These are phyloP conservation scores for Francoa sonchifolia DNA, from an alignment of 441 rosid species.

Conservation along the genomic window DNA sequence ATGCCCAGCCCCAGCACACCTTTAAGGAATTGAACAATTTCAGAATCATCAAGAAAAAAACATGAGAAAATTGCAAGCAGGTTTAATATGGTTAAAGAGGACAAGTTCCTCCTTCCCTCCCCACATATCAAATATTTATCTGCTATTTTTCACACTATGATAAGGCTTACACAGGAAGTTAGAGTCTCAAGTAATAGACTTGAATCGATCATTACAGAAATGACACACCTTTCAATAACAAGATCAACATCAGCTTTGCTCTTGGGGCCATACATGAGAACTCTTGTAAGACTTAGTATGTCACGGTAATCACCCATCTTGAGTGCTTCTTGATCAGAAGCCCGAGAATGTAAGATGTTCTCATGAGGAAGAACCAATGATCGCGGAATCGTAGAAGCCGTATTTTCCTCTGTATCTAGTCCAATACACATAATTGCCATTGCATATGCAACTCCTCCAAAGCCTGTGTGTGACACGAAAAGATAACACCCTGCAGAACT, in stretches of 20 bases:
- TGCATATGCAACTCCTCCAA: constrained; percentile 90
- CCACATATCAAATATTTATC: too few species aligned
- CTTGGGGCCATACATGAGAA: constrained; percentile 77
- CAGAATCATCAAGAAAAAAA: constrained; percentile 9
- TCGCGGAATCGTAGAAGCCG: constrained; percentile 18
- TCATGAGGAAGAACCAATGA: constrained; percentile 24
- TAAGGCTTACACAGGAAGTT: too few species aligned
- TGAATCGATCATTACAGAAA: too few species aligned
- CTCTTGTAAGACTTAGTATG: constrained; percentile 93
- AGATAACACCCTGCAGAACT: constrained; percentile 72
- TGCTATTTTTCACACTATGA: background rate
- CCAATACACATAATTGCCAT: constrained; percentile 81
- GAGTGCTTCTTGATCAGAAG: constrained; percentile 62
- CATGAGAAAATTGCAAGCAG: background rate
- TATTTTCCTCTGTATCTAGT: constrained; percentile 47
- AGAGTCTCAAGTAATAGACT: too few species aligned
- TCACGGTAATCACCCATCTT: constrained; percentile 94
- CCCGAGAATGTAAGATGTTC: constrained; percentile 32
- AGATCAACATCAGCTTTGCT: constrained; percentile 89
- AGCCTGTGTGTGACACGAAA: constrained; percentile 86
- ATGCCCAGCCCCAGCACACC: constrained; percentile 97
- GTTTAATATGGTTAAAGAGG: background rate
- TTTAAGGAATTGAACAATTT: constrained; percentile 17
- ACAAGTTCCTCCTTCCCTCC: background rate
- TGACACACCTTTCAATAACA: constrained; percentile 59